phyloP scores from a whole-genome alignment of 2,329 filamentous ascomycete species.

The Aspergillus sp. region DNA sequence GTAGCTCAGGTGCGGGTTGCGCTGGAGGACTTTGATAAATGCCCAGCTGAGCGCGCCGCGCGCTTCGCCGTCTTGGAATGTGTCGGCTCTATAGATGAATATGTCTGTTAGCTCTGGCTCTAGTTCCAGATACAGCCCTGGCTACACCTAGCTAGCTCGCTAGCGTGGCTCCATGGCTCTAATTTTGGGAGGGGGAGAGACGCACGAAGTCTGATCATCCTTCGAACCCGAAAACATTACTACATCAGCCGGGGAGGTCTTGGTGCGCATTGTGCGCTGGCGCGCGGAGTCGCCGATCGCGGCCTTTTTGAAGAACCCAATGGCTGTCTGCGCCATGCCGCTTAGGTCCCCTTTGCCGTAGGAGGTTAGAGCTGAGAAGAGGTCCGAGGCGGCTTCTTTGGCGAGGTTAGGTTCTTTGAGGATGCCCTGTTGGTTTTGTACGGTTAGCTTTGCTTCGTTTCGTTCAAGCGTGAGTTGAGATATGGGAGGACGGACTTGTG shows the following conservation, averaged over 20 bases:
- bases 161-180: too few relatives aligned
- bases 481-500: conserved; percentile 45
- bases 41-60: conserved; percentile 98
- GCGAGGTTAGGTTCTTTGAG: conserved; percentile 71
- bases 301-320: conserved; percentile 86
- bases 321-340: conserved; percentile 78
- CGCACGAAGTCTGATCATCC: conserved; percentile 76
- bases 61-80: conserved; percentile 83
- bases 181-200: neutral
- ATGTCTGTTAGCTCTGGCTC: neutral
- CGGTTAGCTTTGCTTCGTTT: neutral
- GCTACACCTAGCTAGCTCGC: neutral
- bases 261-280: conserved; percentile 80
- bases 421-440: conserved; percentile 48
- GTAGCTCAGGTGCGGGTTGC: conserved; percentile 93
- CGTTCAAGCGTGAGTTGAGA: neutral
- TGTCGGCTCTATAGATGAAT: conserved; percentile 70
- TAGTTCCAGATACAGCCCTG: neutral
- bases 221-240: conserved; percentile 98
- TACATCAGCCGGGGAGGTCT: conserved; percentile 93
- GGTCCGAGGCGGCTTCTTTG: conserved; percentile 67
- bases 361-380: conserved; percentile 69
- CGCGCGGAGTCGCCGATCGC: conserved; percentile 77
- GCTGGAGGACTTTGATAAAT: conserved; percentile 85
- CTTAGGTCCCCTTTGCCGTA: conserved; percentile 83